These are phyloP conservation scores for Meyerozyma athensensis DNA, from an alignment of 1,139 yeast species.

Conservation along the genomic window DNA sequence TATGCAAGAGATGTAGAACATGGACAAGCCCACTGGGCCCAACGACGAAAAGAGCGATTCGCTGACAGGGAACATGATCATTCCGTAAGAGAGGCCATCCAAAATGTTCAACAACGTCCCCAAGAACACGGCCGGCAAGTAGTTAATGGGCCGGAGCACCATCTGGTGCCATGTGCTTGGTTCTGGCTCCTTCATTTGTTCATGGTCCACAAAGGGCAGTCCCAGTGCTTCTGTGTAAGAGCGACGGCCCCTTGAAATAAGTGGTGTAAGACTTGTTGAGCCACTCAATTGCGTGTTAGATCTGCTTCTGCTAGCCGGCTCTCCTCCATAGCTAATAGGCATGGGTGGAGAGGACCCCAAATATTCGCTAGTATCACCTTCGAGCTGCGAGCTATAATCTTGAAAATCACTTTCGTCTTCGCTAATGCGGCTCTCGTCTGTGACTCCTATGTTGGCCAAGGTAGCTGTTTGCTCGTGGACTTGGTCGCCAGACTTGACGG, in stretches of 20 bases:
- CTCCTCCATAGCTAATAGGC: conserved; percentile 13
- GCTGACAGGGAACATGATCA: conserved; percentile 92
- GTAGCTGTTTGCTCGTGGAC: conserved; percentile 64
- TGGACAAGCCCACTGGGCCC: conserved; percentile 87
- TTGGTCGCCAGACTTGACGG: conserved; percentile 43
- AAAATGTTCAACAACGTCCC: conserved; percentile 82
- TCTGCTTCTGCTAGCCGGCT: neutral
- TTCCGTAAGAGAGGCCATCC: conserved; percentile 93
- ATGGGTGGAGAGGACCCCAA: conserved; percentile 24
- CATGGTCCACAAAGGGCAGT: neutral
- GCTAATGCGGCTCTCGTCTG: conserved; percentile 25
- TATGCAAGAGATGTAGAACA: conserved; percentile 89
- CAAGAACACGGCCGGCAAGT: conserved; percentile 72
- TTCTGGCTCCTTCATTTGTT: neutral
- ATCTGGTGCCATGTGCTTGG: conserved; percentile 7
- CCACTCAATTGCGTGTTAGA: neutral
- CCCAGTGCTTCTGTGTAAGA: conserved; percentile 5
- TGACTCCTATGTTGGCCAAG: conserved; percentile 57
- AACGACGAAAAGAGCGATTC: conserved; percentile 69
- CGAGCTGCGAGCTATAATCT: neutral
- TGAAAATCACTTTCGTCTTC: conserved; percentile 4
- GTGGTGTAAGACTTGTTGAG: conserved; percentile 6
- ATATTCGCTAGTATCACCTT: conserved; percentile 11
- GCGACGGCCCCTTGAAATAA: conserved; percentile 5
- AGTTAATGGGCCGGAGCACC: conserved; percentile 39